Conservation (phyloP, 2,329 filamentous ascomycete species). For the Cytospora chrysosperma region DNA sequence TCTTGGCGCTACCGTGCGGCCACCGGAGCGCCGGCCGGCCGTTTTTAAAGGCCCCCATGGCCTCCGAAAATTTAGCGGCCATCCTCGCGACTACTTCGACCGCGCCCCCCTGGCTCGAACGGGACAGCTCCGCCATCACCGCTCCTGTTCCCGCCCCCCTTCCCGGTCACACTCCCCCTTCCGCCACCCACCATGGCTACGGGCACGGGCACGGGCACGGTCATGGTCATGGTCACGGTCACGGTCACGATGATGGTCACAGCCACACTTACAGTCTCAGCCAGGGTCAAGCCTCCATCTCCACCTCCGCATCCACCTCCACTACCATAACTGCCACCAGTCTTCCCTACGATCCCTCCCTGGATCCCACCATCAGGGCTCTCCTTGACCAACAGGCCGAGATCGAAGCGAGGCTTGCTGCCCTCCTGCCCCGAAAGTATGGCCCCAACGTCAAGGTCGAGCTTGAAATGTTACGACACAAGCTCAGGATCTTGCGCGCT, state of each 20-base stretch:
- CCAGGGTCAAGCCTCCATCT: conserved; percentile 8
- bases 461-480: conserved; percentile 56
- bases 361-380: conserved; percentile 45
- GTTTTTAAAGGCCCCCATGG: conserved; percentile 15
- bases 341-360: conserved; percentile 37
- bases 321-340: conserved; percentile 26
- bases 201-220: conserved; percentile 15
- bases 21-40: conserved; percentile 12
- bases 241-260: not conserved
- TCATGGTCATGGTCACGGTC: conserved; percentile 8
- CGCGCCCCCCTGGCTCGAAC: conserved; percentile 16
- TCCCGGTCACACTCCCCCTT: conserved; percentile 17
- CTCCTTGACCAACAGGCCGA: conserved; percentile 54
- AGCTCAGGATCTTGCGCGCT: conserved; percentile 48
- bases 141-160: conserved; percentile 8
- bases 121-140: conserved; percentile 18
- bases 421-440: conserved; percentile 48
- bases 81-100: conserved; percentile 6
- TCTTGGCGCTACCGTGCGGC: conserved; percentile 21
- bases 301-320: no score
- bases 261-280: conserved; percentile 11
- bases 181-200: conserved; percentile 11
- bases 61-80: conserved; percentile 20
- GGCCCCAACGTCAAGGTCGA: conserved; percentile 49
- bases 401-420: conserved; percentile 50